Conservation (phyloP, 352 stramenopile species). For the Globisporangium rhizosaccharum region DNA sequence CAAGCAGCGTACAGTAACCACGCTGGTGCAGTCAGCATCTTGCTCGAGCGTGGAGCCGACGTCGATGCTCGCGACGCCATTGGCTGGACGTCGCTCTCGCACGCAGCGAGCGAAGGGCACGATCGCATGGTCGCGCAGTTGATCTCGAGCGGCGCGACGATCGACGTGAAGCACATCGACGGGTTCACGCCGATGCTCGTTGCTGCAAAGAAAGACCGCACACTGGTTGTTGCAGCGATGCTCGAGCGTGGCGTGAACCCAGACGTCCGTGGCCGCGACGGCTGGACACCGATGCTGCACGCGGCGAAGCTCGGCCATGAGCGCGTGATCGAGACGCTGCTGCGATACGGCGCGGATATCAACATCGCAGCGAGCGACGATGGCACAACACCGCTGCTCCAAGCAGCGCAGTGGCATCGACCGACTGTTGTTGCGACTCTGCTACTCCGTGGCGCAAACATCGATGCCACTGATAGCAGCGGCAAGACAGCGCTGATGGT, state of each 20-base stretch:
- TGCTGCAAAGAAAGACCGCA: conserved; percentile 4
- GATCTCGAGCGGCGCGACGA: background rate
- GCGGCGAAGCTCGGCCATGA: conserved; percentile 4
- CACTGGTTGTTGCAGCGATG: background rate
- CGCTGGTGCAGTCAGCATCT: background rate
- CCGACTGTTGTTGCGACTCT: background rate
- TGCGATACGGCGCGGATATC: conserved; percentile 2
- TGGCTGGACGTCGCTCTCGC: conserved; percentile 6
- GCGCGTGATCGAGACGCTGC: background rate
- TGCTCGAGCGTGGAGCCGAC: conserved; percentile 4
- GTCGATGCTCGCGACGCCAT: conserved; percentile 6
- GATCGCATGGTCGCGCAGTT: conserved; percentile 1
- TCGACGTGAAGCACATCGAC: conserved; percentile 2
- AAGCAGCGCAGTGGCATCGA: background rate
- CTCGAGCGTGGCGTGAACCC: conserved; percentile 5
- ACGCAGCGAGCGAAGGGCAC: conserved; percentile 10
- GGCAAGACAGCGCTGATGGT: conserved; percentile 7
- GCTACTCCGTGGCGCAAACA: background rate
- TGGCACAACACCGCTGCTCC: background rate
- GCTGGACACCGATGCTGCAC: conserved; percentile 10
- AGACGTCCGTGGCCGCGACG: conserved; percentile 1
- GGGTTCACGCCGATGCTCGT: conserved; percentile 8
- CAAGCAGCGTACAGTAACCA: conserved; percentile 12
- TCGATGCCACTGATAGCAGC: background rate
- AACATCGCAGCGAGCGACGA: background rate